Percentiles rank a stretch among this genome's conserved stretches.
phyloP scores from a whole-genome alignment of 2,329 filamentous ascomycete genomes.

The Aspergillus fructus region DNA sequence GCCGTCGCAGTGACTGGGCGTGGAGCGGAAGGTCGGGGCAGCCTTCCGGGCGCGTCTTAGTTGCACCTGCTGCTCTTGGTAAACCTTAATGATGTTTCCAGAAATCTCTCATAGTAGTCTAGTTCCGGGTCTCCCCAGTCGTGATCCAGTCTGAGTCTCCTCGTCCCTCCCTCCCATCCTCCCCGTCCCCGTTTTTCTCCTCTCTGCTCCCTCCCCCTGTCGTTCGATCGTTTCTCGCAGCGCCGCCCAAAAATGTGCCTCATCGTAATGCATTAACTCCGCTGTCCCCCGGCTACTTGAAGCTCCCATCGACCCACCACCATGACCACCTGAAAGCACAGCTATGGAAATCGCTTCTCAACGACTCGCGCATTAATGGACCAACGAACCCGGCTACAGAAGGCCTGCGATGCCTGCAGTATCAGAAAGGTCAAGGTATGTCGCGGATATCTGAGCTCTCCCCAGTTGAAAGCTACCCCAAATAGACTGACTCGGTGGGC shows the following conservation, averaged over 20 bases:
- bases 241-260: neutral
- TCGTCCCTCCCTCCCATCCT: neutral
- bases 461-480: slow-evolving; percentile 1
- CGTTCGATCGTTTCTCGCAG: neutral
- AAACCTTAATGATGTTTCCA: slow-evolving; percentile 7
- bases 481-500: slow-evolving; percentile 11
- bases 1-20: neutral
- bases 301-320: slow-evolving; percentile 9
- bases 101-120: neutral
- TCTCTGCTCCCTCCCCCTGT: neutral
- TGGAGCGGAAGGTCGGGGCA: neutral
- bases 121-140: too few species aligned
- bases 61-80: neutral
- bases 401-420: slow-evolving; percentile 55
- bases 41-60: neutral
- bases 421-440: slow-evolving; percentile 54
- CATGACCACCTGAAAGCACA: slow-evolving; percentile 18
- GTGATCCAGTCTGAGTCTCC: too few species aligned
- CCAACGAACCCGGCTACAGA: slow-evolving; percentile 45
- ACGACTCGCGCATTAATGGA: slow-evolving; percentile 31
- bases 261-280: slow-evolving; percentile 1
- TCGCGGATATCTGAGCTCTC: slow-evolving; percentile 11
- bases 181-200: neutral
- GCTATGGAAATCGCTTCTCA: slow-evolving; percentile 21
- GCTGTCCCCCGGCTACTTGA: slow-evolving; percentile 4